Conservation (phyloP, 306 rosid genomes). For the Inga oerstediana region DNA sequence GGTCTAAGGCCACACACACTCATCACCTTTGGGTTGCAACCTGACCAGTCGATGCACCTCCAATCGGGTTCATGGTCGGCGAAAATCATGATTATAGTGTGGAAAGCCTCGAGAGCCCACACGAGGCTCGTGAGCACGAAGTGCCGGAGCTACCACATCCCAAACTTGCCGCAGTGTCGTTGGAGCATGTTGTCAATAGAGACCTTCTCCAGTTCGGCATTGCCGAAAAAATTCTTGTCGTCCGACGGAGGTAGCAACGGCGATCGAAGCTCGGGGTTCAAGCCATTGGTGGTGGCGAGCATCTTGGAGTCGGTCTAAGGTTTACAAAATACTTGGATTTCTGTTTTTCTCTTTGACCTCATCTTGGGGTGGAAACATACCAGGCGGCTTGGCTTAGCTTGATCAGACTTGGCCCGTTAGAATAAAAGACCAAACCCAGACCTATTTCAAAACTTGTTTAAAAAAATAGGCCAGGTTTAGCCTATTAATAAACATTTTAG, state of each 20-base stretch:
- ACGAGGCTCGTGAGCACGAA: constrained; percentile 80
- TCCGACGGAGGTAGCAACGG: constrained; percentile 39
- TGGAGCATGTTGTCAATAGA: constrained; percentile 80
- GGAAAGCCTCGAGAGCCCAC: constrained; percentile 91
- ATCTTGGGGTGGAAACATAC: too few species aligned
- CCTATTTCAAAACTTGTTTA: too few species aligned
- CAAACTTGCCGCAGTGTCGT: constrained; percentile 82
- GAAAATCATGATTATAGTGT: constrained; percentile 93
- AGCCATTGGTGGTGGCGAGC: constrained; percentile 24
- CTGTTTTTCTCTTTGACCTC: not conserved
- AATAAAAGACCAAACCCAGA: too few species aligned
- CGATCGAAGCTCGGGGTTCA: constrained; percentile 20
- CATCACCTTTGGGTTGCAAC: constrained; percentile 36
- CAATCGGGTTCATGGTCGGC: constrained; percentile 76
- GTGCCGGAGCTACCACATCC: constrained; percentile 79
- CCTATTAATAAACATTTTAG: too few species aligned
- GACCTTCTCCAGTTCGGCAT: constrained; percentile 33
- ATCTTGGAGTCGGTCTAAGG: constrained; percentile 4
- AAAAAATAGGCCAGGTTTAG: too few species aligned
- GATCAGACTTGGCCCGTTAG: too few species aligned
- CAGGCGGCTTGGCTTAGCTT: too few species aligned
- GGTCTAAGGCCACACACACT: constrained; percentile 52
- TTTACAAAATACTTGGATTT: not conserved
- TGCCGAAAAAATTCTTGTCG: not conserved
- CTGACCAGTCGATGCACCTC: constrained; percentile 44